phyloP scores from a whole-genome alignment of 495 filamentous ascomycete species.

The Aspergillus wentii region DNA sequence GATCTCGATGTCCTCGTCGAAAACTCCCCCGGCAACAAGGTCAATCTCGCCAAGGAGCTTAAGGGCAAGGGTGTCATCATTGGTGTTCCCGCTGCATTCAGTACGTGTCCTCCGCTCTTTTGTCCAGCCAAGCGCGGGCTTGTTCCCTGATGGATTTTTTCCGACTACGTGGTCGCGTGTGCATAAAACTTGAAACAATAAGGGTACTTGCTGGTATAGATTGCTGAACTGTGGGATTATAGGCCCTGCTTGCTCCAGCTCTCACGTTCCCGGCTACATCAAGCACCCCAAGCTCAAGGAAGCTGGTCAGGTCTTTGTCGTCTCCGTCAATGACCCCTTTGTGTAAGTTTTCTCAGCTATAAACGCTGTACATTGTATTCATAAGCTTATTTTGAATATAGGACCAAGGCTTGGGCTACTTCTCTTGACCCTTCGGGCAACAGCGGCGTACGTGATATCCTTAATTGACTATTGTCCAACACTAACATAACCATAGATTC shows the following conservation, averaged over 20 bases:
- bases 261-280: constrained; percentile 79
- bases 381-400: no score
- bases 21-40: constrained; percentile 69
- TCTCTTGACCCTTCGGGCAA: constrained; percentile 65
- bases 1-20: constrained; percentile 56
- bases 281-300: constrained; percentile 65
- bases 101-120: constrained; percentile 33
- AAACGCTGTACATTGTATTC: no score
- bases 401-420: constrained; percentile 82
- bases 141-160: no score
- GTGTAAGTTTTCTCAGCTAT: constrained; percentile 55
- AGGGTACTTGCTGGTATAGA: no score
- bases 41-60: constrained; percentile 77
- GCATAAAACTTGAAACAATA: no score
- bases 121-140: no score
- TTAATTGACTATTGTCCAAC: neutral
- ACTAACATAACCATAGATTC: constrained; percentile 47
- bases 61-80: constrained; percentile 72
- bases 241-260: constrained; percentile 71
- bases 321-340: constrained; percentile 92
- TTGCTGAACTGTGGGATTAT: no score
- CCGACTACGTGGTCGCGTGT: no score
- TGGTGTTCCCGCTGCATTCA: constrained; percentile 88
- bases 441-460: constrained; percentile 60
- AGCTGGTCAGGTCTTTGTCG: constrained; percentile 77